phyloP scores from a whole-genome alignment of 2,329 filamentous ascomycete species.

The Bimuria novae-zelandiae region DNA sequence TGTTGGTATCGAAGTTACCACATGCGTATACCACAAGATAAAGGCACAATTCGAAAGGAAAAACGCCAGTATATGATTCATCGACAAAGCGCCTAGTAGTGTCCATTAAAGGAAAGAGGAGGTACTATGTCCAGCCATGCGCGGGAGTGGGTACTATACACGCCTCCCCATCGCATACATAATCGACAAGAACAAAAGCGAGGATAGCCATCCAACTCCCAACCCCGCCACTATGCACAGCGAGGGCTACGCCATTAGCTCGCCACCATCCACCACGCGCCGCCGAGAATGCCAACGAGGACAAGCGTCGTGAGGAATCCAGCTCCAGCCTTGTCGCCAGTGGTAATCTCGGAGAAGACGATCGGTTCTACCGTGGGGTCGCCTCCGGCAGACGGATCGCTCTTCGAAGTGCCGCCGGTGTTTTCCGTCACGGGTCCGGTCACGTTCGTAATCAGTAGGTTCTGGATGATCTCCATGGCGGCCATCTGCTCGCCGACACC shows the following conservation, averaged over 20 bases:
- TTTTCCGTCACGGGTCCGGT: slow-evolving; percentile 50
- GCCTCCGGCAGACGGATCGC: slow-evolving; percentile 50
- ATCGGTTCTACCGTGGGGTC: slow-evolving; percentile 36
- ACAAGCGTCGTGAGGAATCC: slow-evolving; percentile 66
- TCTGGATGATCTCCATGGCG: slow-evolving; percentile 59
- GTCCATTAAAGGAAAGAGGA: neutral
- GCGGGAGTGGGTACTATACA: neutral
- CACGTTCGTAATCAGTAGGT: slow-evolving; percentile 44
- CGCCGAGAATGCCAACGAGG: slow-evolving; percentile 59
- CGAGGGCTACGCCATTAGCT: slow-evolving; percentile 18
- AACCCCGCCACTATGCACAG: neutral
- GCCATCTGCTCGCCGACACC: slow-evolving; percentile 66
- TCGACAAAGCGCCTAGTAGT: neutral
- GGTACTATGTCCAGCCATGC: slow-evolving; percentile 1
- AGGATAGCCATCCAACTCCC: neutral
- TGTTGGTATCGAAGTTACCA: too few species aligned
- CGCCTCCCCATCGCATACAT: neutral
- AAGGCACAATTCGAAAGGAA: too few species aligned
- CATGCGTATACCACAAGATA: too few species aligned
- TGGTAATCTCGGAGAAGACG: slow-evolving; percentile 51
- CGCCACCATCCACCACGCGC: slow-evolving; percentile 60
- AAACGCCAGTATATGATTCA: neutral
- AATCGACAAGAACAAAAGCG: slow-evolving; percentile 2
- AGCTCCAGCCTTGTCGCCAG: slow-evolving; percentile 70
- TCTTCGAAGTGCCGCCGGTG: slow-evolving; percentile 58